Evolutionary conservation across 2,329 filamentous ascomycete species (phyloP), one percentile per base, ranked within the genome.

Genomic region (Cytospora mali): DNA sequence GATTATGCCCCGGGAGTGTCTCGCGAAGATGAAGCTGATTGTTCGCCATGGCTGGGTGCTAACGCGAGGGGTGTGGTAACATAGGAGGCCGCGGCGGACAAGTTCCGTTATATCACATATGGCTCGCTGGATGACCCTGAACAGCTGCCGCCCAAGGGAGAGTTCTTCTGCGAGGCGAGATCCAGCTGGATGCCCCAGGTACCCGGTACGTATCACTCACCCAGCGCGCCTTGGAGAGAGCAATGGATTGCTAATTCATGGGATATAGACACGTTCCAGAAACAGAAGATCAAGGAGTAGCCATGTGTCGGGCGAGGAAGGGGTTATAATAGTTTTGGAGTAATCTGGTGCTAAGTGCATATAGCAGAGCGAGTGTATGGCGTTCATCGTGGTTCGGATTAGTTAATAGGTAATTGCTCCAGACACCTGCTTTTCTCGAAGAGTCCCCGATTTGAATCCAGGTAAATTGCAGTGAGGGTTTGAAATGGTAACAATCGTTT

Each of bases 161-260:
- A 84, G 66, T 84, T 84, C 72, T 85, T 83, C 66, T 83, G 80
- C 69, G 81, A 75, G 58, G 69, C 74, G 46, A 72, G 80, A 62
- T 73, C 76, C 6, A 70, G 67, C 1, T 85, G 82, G 82, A 83
- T 83, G 79, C 80, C 79, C 3, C 76, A 80, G 67, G 73, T 82
- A 55, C 74, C 74, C 46, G 73, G 79, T 80, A 67, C 66, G 77
- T 68, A 21, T 57, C 29, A 11, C n/a, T 1, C 13, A 49, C 1
- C 28, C 28, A 21, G 54, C 58, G 52, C 46, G 25, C 29, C 35
- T 59, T 18, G 55, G 5, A 48, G 16, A 6, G 33, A 51, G 64
- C 49, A 52, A 29, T 7, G 35, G 16, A 18, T n/a, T 23, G 42
- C 42, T 46, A 18, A 46, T 9, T 13, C 10, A 7, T n/a, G n/a